Percentiles rank a stretch among this genome's conserved stretches.
phyloP scores from a whole-genome alignment of 2,329 filamentous ascomycete genomes.

The Aspergillus terreus region DNA sequence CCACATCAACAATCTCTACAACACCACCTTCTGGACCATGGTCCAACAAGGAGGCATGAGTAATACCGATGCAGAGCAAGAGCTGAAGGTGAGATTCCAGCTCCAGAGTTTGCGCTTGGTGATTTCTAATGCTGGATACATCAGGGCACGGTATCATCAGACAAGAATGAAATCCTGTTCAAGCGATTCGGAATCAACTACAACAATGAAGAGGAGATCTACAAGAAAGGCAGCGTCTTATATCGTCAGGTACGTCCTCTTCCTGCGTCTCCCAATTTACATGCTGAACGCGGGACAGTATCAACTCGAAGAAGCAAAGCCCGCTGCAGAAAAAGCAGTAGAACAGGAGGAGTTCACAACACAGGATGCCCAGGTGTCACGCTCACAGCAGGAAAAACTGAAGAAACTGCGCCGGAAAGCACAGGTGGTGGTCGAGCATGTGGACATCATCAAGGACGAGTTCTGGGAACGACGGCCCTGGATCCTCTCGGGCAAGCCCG shows the following conservation, averaged over 20 bases:
- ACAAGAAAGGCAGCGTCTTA: constrained; percentile 86
- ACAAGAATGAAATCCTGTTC: constrained; percentile 97
- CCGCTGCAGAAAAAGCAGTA: constrained; percentile 24
- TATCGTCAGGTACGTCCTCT: constrained; percentile 64
- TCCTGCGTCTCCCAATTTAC: too few species aligned
- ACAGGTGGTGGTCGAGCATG: constrained; percentile 73
- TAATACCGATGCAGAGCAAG: constrained; percentile 73
- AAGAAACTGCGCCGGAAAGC: constrained; percentile 78
- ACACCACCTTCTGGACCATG: constrained; percentile 92
- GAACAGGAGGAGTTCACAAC: constrained; percentile 15
- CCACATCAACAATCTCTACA: constrained; percentile 98
- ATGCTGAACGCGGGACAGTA: constrained; percentile 49
- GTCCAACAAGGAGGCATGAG: constrained; percentile 74
- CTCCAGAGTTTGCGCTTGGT: not conserved
- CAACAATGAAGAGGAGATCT: constrained; percentile 92
- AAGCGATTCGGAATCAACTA: constrained; percentile 90
- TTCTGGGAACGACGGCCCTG: constrained; percentile 90
- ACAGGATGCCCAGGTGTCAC: constrained; percentile 57
- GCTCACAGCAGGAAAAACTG: constrained; percentile 78
- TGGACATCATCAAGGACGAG: constrained; percentile 91
- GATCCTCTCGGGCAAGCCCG: constrained; percentile 72
- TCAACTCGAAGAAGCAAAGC: constrained; percentile 60
- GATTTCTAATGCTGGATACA: constrained; percentile 17
- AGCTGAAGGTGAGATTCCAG: constrained; percentile 59
- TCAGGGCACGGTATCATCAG: constrained; percentile 74